Base-by-base conservation (phyloP, 1,284 basidiomycete genomes). In the Heterobasidion parviporum region DNA sequence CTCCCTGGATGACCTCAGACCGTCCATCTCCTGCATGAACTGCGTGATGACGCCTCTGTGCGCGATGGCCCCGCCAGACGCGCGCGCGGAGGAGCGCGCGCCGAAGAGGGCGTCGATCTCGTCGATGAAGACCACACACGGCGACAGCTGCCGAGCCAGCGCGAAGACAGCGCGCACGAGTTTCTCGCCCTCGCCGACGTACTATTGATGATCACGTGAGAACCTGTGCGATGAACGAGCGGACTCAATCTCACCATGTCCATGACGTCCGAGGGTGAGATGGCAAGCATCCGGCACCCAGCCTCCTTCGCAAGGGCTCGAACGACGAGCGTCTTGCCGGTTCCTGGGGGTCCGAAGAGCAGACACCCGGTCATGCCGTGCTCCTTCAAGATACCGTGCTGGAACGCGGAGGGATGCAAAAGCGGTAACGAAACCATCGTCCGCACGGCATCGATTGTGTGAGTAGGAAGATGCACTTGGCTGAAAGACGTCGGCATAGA, bases 11-110 rank as follows among this genome's bases (percentile, higher is more conserved):
- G 87, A 82, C 65, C 83, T 92, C 56, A 96, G 72, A 2, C 95
- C 95, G 65, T 98, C 95, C 94, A 98, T 98, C 68, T 97, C 94
- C 68, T 98, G 94, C 95, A 98, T 98, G 68, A 98, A 95, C 68
- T 98, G 94, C 18, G 92, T 90, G 65, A 94, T 85, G 54, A 92
- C 82, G 32, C 87, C 86, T 60, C 90, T 82, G 70, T 92, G 94
- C 34, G 89, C 94, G 68, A 88, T 83, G 58, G 75, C 87, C 60
- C 92, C 86, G 6, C 91, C 92, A 54, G 85, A 85, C 58, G 92
- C 90, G 20, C 90, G 82, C 15, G 84, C 81, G 51, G 88, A 88
- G 62, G 86, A 83, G 26, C 95, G 86, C 33, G 94, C 92, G 34
- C 92, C 92, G 61, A 98, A 94, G 1, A 98, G 78, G 1, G 92